These are phyloP conservation scores for Phytophthora pinifolia DNA, from an alignment of 352 stramenopile genomes.

Conservation along the genomic window DNA sequence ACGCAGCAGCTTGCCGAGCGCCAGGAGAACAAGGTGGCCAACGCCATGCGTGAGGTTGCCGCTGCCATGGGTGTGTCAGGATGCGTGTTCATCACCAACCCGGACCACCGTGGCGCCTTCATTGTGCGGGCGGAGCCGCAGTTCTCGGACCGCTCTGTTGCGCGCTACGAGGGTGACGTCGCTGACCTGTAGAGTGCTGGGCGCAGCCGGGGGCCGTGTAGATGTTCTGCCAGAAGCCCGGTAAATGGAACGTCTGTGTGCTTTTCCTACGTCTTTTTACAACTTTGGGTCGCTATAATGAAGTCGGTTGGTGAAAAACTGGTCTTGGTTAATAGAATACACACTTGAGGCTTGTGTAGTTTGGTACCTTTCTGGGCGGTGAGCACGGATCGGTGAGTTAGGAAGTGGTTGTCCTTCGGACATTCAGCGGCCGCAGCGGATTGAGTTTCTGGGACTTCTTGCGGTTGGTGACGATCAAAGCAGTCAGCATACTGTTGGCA, in stretches of 20 bases:
- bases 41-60: slow-evolving; percentile 95
- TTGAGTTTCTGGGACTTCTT: slow-evolving; percentile 71
- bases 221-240: slow-evolving; percentile 12
- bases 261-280: too few relatives aligned
- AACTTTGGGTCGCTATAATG: too few relatives aligned
- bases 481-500: slow-evolving; percentile 79
- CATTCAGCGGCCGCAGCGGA: slow-evolving; percentile 45
- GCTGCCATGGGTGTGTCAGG: slow-evolving; percentile 91
- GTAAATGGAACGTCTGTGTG: too few relatives aligned
- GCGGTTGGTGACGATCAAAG: slow-evolving; percentile 77
- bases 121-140: slow-evolving; percentile 94
- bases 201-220: slow-evolving; percentile 4
- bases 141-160: slow-evolving; percentile 87
- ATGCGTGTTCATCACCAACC: slow-evolving; percentile 97
- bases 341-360: too few relatives aligned
- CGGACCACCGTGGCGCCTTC: slow-evolving; percentile 94
- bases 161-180: slow-evolving; percentile 83
- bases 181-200: slow-evolving; percentile 58
- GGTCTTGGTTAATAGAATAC: too few relatives aligned
- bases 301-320: too few relatives aligned
- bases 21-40: slow-evolving; percentile 92
- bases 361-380: too few relatives aligned
- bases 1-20: slow-evolving; percentile 92
- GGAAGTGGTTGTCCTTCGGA: slow-evolving; percentile 58
- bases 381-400: slow-evolving; percentile 21